Evolutionary conservation across 2,329 filamentous ascomycete genomes (phyloP), one percentile per base, ranked within the genome.

Genomic region (Fusarium proliferatum): DNA sequence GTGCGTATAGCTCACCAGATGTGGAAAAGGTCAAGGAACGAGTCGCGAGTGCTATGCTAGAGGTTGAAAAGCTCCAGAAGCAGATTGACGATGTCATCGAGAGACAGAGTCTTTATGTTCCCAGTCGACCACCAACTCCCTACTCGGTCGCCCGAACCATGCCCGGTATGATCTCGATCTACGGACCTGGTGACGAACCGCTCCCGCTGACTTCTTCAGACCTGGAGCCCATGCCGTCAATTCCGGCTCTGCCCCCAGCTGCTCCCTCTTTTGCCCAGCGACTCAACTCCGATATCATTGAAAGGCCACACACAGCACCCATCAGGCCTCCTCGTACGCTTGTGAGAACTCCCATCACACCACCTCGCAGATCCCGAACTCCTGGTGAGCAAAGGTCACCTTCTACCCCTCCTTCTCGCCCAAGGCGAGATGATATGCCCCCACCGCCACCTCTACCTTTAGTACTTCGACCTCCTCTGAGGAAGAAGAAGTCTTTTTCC

Each of bases 401-500:
- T n/a, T 78, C 74, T 16, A 74, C 66, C 10, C 64, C 73, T 21
- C 77, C 76, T 34, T 75, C 76, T 56, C 76, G 69, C 72, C 74
- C 59, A 71, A 67, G 56, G 61, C 69, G 72, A 33, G 78, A 84
- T 28, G 81, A 84, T 9, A 79, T 81, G 11, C 81, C 84, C 3
- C 84, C 87, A 2, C 87, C 88, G 6, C 89, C 89, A 2, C 89
- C 89, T 5, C 81, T 90, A 9, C 89, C 89, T 1, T 84, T 91
- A 30, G 86, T 89, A 21, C 84, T 90, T 63, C 86, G 87, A n/a
- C 89, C 89, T 12, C 88, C 88, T 4, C 78, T 91, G 69, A 84
- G 90, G 66, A 91, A 91, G 84, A 92, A 91, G 84, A 92, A 91
- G 77, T 91, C 89, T 0, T 91, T 92, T 77, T 89, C 89, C 15